phyloP scores from a whole-genome alignment of 768 basidiomycete genomes.

The Mrakia frigida region DNA sequence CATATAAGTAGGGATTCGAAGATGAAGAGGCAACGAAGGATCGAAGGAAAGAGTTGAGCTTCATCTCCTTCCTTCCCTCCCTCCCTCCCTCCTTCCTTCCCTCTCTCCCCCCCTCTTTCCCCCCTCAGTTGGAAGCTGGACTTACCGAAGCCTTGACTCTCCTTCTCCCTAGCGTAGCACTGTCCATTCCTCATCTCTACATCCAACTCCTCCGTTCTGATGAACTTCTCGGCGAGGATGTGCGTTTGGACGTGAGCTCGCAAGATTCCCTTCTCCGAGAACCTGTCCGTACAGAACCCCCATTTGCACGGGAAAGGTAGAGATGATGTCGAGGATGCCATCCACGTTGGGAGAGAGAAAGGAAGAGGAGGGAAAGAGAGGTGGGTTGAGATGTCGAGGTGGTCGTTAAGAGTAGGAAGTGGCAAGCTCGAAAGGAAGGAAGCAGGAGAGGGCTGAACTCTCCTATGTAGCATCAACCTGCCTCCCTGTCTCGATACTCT shows the following conservation, averaged over 20 bases:
- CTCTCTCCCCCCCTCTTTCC: too few species aligned
- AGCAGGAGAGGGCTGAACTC: too few species aligned
- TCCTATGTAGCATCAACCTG: too few species aligned
- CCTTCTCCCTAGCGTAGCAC: constrained; percentile 4
- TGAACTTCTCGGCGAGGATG: not conserved
- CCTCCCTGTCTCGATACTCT: too few species aligned
- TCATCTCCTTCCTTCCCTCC: not conserved
- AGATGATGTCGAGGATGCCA: not conserved
- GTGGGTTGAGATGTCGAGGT: too few species aligned
- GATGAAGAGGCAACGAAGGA: not conserved
- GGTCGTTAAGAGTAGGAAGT: too few species aligned
- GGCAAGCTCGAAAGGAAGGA: too few species aligned
- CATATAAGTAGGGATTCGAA: not conserved
- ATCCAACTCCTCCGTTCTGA: not conserved
- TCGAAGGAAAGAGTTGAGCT: not conserved
- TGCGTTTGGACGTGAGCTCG: not conserved
- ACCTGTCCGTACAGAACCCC: not conserved
- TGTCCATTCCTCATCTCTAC: not conserved
- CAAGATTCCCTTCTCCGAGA: not conserved
- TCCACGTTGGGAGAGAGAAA: too few species aligned
- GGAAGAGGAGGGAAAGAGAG: too few species aligned
- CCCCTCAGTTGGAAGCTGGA: too few species aligned
- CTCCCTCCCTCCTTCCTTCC: not conserved
- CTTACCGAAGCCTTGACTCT: constrained; percentile 17
- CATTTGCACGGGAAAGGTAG: not conserved